Conservation (phyloP, 768 basidiomycete species). For the Daedaleopsis sinensis region DNA sequence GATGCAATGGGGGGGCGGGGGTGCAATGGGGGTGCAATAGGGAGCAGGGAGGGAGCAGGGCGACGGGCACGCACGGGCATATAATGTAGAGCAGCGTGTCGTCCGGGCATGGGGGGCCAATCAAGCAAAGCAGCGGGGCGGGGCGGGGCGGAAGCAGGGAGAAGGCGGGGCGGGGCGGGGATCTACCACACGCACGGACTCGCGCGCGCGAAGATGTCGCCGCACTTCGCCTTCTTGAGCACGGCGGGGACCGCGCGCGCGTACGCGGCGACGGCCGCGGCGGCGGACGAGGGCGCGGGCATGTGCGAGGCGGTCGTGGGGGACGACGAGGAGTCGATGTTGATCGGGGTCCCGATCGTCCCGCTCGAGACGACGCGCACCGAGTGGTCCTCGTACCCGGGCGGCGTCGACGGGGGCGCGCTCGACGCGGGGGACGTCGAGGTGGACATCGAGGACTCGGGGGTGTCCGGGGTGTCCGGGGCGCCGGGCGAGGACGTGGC, state of each 20-base stretch:
- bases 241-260: constrained; percentile 1
- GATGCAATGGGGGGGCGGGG: too few species aligned
- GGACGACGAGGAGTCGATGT: constrained; percentile 9
- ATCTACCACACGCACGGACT: constrained; percentile 21
- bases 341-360: constrained; percentile 10
- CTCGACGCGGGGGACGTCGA: constrained; percentile 35
- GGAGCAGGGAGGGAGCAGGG: neutral
- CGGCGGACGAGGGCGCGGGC: neutral
- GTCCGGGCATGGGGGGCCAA: neutral
- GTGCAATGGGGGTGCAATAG: too few species aligned
- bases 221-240: constrained; percentile 18
- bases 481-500: constrained; percentile 19
- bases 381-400: constrained; percentile 27
- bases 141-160: neutral
- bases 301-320: constrained; percentile 1
- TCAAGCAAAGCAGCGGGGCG: neutral
- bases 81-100: neutral
- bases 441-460: constrained; percentile 32
- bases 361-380: constrained; percentile 24
- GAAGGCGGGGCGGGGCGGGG: neutral
- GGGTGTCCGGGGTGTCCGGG: constrained; percentile 33
- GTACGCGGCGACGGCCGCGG: neutral
- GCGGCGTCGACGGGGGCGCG: constrained; percentile 34
- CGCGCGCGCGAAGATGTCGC: constrained; percentile 21
- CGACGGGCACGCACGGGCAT: neutral